Percentiles rank a stretch among this genome's conserved stretches.
phyloP scores from a whole-genome alignment of 139 green algal species.

The Chlorella ohadii region DNA sequence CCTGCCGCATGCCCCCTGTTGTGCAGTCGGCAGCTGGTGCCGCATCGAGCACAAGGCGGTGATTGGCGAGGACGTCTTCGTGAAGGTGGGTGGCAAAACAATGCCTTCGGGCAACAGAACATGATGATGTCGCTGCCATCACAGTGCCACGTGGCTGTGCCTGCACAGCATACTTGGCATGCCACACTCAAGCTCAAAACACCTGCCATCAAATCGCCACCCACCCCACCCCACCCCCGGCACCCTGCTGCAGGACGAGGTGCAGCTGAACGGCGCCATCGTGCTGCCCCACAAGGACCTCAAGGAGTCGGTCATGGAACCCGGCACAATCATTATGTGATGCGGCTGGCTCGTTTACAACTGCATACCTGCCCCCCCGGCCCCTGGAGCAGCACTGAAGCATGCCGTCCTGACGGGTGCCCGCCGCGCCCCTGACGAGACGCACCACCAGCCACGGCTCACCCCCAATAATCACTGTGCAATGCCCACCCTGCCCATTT shows the following conservation, averaged over 20 bases:
- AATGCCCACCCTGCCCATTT: too few relatives aligned
- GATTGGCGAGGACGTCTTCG: slow-evolving; percentile 93
- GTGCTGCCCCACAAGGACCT: slow-evolving; percentile 97
- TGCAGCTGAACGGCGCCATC: slow-evolving; percentile 95
- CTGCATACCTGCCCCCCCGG: background rate
- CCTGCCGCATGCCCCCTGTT: background rate
- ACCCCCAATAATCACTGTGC: too few relatives aligned
- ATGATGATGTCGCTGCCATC: too few relatives aligned
- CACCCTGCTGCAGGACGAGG: slow-evolving; percentile 72
- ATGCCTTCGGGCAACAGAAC: too few relatives aligned
- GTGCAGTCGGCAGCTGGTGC: slow-evolving; percentile 83
- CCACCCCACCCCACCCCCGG: background rate
- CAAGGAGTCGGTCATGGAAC: slow-evolving; percentile 74
- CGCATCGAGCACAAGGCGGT: slow-evolving; percentile 95
- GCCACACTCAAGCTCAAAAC: too few relatives aligned
- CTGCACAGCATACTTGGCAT: too few relatives aligned
- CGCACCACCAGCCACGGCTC: too few relatives aligned
- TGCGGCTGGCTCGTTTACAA: background rate
- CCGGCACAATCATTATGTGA: slow-evolving; percentile 85
- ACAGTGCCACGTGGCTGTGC: too few relatives aligned
- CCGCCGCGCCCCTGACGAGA: too few relatives aligned
- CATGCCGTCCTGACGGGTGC: too few relatives aligned
- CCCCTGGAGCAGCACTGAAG: too few relatives aligned
- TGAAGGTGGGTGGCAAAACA: slow-evolving; percentile 69
- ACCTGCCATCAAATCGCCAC: background rate